phyloP scores from a whole-genome alignment of 352 stramenopile species.

The Blastocystis sp. region DNA sequence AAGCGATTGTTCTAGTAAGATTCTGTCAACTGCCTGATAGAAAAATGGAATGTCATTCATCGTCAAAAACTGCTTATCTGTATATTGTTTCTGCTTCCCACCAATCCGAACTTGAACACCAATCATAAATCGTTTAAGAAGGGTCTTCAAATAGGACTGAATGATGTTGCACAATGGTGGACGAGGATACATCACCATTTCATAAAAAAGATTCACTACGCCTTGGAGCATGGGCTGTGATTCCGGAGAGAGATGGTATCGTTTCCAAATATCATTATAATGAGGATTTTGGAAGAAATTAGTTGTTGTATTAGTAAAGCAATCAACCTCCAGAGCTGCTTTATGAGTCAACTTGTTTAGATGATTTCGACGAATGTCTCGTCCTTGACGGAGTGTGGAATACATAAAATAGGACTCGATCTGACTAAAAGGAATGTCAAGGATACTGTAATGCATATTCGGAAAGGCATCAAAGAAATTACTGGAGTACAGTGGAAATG shows the following conservation, averaged over 20 bases:
- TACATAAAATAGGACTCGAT: slow-evolving; percentile 37
- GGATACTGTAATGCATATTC: neutral
- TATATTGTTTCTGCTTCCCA: neutral
- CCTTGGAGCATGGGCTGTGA: neutral
- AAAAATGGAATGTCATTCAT: slow-evolving; percentile 14
- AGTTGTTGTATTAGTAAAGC: slow-evolving; percentile 36
- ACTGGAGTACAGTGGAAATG: neutral
- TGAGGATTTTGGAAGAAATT: slow-evolving; percentile 26
- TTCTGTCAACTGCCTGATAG: neutral
- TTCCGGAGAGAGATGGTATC: neutral
- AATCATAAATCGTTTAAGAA: neutral
- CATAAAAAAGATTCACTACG: neutral
- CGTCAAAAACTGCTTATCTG: slow-evolving; percentile 36
- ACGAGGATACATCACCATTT: slow-evolving; percentile 18
- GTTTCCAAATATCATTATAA: neutral
- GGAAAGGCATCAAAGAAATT: slow-evolving; percentile 35
- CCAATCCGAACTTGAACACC: slow-evolving; percentile 48
- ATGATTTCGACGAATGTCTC: slow-evolving; percentile 16
- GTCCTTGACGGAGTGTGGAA: neutral
- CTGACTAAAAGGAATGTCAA: neutral
- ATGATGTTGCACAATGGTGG: slow-evolving; percentile 3
- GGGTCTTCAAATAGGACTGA: neutral
- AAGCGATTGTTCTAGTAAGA: neutral
- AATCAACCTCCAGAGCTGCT: slow-evolving; percentile 18
- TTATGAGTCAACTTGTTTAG: neutral